Base-by-base conservation (phyloP, 345 rosid genomes). In the Citrus trifoliata region DNA sequence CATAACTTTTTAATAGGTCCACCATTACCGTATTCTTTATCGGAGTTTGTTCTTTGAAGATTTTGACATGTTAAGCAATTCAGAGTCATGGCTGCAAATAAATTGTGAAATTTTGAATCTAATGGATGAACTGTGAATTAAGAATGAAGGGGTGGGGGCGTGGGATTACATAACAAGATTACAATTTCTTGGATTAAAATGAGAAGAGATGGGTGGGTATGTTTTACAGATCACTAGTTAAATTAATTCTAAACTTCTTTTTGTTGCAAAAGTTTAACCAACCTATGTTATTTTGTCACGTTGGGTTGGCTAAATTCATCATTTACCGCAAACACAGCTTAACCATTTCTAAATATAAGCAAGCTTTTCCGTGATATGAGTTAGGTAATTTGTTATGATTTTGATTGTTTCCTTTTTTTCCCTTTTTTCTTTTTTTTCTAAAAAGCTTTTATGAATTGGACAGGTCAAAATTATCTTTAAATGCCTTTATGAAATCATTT, bases 1-100 rank as follows among this genome's bases (percentile, higher is more conserved):
- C 86, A 79, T 65, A 59, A 0, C 9, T 37, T 78, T 27, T 53
- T 65, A 7, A 1, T 8, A 3, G 30, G 19, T 2, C 27, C 58
- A 16, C 66, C 64, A 27, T 69, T 59, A 14, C 60, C 76, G n/a
- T 40, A 40, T 0, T 81, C 83, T 21, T 46, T 75, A 12, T 71
- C 74, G 0, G 91, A 88, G 62, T 82, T 46, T 13, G 81, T 80
- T 74, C 87, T 83, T 72, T 66, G 84, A 30, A 86, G 71, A 24
- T 30, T 42, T 27, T 83, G 91, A 86, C 93, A 86, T 21, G 87
- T 81, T 3, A 93, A 88, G 85, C 98, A 92, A 81, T 87, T 88
- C 24, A 94, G 84, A 73, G 85, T 91, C 95, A 94, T 92, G 63
- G 71, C 48, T n/a, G 13, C 35, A 1, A 67, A 22, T 19, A 10